These are phyloP conservation scores for Thamnidium elegans DNA, from an alignment of 192 early-diverging fungal genomes.

Conservation along the genomic window DNA sequence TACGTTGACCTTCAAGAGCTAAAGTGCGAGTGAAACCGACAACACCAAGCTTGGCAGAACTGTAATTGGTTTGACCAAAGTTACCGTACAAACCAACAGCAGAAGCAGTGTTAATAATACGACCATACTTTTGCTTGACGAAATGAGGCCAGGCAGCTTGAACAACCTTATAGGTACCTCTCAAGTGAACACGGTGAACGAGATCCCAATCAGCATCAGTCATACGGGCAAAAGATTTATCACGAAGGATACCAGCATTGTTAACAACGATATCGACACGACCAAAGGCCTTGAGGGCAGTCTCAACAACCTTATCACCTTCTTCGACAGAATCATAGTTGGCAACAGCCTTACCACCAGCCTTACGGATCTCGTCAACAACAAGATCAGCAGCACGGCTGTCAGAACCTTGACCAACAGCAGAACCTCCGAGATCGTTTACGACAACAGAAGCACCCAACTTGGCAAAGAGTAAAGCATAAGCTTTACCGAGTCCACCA, in stretches of 20 bases:
- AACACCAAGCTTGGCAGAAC: constrained; percentile 82
- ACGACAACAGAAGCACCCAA: constrained; percentile 84
- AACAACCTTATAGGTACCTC: constrained; percentile 89
- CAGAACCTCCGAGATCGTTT: constrained; percentile 79
- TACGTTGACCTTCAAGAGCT: constrained; percentile 85
- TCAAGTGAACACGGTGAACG: constrained; percentile 85
- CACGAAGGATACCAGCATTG: constrained; percentile 96
- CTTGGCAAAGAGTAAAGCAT: constrained; percentile 81
- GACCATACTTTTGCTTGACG: constrained; percentile 90
- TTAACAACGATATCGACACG: constrained; percentile 86
- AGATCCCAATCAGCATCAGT: constrained; percentile 94
- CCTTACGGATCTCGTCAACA: constrained; percentile 73
- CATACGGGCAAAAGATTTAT: constrained; percentile 90
- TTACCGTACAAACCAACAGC: constrained; percentile 94
- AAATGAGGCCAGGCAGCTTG: constrained; percentile 97
- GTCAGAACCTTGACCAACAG: constrained; percentile 40
- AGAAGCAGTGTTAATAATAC: constrained; percentile 92
- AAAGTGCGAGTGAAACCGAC: constrained; percentile 89
- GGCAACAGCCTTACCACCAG: constrained; percentile 89
- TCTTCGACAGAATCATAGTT: constrained; percentile 94
- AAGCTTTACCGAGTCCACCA: constrained; percentile 87
- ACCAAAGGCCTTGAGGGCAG: constrained; percentile 83
- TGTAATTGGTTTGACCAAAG: constrained; percentile 62
- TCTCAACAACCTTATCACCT: constrained; percentile 91
- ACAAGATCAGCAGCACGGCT: constrained; percentile 66